Conservation (phyloP, 768 basidiomycete species). For the Udeniomyces megalosporus region DNA sequence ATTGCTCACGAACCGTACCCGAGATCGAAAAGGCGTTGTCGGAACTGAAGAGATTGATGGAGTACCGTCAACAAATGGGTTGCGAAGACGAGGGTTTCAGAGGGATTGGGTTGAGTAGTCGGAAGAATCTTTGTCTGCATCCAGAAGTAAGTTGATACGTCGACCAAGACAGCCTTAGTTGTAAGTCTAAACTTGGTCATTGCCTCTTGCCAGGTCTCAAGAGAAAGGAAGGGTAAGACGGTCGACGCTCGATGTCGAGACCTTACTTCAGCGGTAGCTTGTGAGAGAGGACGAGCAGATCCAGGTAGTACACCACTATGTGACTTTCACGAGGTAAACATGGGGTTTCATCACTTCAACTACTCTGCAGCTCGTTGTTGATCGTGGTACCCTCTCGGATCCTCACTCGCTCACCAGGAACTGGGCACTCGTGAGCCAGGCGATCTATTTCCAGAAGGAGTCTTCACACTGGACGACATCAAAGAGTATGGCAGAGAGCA, state of each 20-base stretch:
- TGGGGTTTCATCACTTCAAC: no score
- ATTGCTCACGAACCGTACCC: conserved; percentile 97
- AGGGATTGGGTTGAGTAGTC: conserved; percentile 81
- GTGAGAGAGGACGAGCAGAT: conserved; percentile 65
- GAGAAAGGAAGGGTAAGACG: conserved; percentile 95
- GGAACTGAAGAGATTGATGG: conserved; percentile 84
- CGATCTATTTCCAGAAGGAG: conserved; percentile 61
- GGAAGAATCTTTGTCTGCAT: conserved; percentile 91
- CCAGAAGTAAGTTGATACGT: conserved; percentile 58
- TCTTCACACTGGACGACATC: conserved; percentile 89
- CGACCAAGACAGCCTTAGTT: no score
- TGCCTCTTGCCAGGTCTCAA: conserved; percentile 49
- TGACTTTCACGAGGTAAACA: conserved; percentile 86
- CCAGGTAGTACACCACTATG: conserved; percentile 86
- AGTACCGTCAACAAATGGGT: conserved; percentile 52
- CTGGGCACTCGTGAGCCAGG: conserved; percentile 68
- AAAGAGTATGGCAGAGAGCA: conserved; percentile 74
- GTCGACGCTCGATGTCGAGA: conserved; percentile 96
- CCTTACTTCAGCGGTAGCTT: conserved; percentile 66
- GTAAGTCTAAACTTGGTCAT: no score
- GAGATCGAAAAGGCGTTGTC: conserved; percentile 97
- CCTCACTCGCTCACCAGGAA: conserved; percentile 53
- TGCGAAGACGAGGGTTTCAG: conserved; percentile 64
- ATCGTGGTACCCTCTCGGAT: no score
- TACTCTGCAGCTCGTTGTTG: no score